Evolutionary conservation across 129 eudicot species (phyloP).

Genomic region (Artemisia argyi): DNA sequence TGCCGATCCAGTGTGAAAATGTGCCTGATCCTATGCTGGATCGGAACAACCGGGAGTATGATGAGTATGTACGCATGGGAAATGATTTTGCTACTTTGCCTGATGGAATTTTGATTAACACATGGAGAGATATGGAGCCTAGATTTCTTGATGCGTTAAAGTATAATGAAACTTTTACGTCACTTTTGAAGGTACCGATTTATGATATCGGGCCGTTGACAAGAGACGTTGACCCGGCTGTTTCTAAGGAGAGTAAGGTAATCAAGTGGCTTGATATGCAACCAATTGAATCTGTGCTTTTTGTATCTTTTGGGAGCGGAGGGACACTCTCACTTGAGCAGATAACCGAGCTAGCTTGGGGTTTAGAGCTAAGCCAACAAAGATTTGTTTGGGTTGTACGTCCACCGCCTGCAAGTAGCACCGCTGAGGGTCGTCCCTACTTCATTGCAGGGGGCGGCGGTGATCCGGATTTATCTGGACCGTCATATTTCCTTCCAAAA

Average conservation of each 20-base stretch:
- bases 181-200: slow-evolving; percentile 45
- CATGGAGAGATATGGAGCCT: slow-evolving; percentile 58
- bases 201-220: slow-evolving; percentile 51
- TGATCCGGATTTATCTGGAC: too few species aligned
- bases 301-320: slow-evolving; percentile 8
- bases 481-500: too few species aligned
- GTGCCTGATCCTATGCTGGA: slow-evolving; percentile 57
- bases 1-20: slow-evolving; percentile 46
- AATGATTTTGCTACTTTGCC: slow-evolving; percentile 2
- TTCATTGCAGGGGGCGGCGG: too few species aligned
- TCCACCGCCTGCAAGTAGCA: too few species aligned
- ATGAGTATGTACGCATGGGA: slow-evolving; percentile 36
- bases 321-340: slow-evolving; percentile 41
- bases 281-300: slow-evolving; percentile 51
- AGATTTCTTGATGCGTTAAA: slow-evolving; percentile 30
- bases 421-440: too few species aligned
- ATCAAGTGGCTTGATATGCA: slow-evolving; percentile 54
- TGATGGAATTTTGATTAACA: slow-evolving; percentile 55
- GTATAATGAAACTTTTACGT: slow-evolving; percentile 16
- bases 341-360: slow-evolving; percentile 43
- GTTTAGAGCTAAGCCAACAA: slow-evolving; percentile 47
- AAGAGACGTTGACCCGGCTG: too few species aligned
- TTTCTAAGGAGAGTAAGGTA: slow-evolving; percentile 10
- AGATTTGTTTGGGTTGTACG: too few species aligned
- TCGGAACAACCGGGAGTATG: slow-evolving; percentile 41